Conservation (phyloP, 495 filamentous ascomycete genomes). For the Cercophora newfieldiana region DNA sequence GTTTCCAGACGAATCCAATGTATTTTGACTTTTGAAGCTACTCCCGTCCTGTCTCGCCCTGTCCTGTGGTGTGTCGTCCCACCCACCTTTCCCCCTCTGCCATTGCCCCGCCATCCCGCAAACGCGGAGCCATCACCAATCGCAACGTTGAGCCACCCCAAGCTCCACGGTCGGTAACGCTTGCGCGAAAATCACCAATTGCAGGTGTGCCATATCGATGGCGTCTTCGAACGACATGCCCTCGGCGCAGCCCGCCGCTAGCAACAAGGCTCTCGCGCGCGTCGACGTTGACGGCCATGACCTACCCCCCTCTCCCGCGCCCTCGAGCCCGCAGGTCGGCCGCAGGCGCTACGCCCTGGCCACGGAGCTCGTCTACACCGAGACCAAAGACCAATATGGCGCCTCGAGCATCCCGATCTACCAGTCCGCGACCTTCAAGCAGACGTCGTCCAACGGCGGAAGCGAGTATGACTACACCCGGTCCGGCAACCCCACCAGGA, state of each 20-base stretch:
- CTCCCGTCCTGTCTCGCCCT: not conserved
- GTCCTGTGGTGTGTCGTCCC: not conserved
- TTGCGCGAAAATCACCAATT: not conserved
- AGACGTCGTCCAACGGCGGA: conserved; percentile 71
- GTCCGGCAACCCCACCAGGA: conserved; percentile 93
- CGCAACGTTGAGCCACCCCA: not conserved
- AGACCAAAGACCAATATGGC: conserved; percentile 93
- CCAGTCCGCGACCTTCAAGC: conserved; percentile 98
- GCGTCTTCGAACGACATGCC: conserved; percentile 30
- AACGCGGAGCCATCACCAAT: not conserved
- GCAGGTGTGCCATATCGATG: conserved; percentile 30
- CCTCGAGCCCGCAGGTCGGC: conserved; percentile 83
- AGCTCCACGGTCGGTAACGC: not conserved
- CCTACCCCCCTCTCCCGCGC: conserved; percentile 89
- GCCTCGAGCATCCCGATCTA: conserved; percentile 95
- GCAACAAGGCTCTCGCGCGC: conserved; percentile 71
- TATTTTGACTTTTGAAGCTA: not conserved
- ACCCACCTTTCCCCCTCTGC: not conserved
- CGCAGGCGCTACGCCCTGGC: conserved; percentile 83
- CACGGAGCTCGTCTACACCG: conserved; percentile 94
- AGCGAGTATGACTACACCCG: conserved; percentile 98
- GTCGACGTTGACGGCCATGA: conserved; percentile 87
- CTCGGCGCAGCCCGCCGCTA: conserved; percentile 33
- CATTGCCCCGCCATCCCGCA: conserved; percentile 13
- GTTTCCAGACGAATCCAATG: not conserved